These are phyloP conservation scores for Colletotrichum gloeosporioides DNA, from an alignment of 2,329 filamentous ascomycete genomes.

Conservation along the genomic window DNA sequence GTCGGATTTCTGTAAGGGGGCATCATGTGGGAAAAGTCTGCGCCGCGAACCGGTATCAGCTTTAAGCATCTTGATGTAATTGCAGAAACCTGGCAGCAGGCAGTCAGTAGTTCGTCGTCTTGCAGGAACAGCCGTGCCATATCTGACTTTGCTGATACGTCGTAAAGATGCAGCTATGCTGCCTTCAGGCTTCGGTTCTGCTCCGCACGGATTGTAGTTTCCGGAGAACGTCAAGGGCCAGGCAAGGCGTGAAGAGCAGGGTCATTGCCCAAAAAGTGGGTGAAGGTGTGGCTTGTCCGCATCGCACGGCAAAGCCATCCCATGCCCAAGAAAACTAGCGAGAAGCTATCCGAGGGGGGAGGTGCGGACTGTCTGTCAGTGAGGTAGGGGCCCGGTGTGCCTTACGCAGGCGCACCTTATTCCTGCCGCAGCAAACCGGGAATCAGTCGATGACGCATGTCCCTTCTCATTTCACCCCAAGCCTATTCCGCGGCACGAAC, in stretches of 20 bases:
- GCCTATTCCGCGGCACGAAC: conserved; percentile 5
- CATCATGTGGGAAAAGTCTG: background rate
- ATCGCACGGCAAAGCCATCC: conserved; percentile 14
- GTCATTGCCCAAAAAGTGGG: conserved; percentile 7
- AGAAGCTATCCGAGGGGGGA: background rate
- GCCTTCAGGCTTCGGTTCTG: background rate
- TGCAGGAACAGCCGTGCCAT: conserved; percentile 1
- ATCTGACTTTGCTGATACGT: background rate
- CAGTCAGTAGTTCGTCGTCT: background rate
- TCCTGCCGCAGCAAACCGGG: conserved; percentile 22
- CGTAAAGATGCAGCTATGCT: background rate
- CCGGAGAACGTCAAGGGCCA: background rate
- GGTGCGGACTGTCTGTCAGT: background rate
- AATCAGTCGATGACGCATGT: conserved; percentile 24
- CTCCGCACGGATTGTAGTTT: background rate
- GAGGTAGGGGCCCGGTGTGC: background rate
- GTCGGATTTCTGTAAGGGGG: background rate
- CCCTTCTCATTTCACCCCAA: conserved; percentile 13
- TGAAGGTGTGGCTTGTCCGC: conserved; percentile 12
- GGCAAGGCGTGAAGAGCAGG: background rate
- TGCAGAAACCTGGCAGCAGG: conserved; percentile 1
- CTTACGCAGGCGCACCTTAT: background rate
- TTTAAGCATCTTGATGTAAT: background rate
- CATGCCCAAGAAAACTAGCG: conserved; percentile 1
- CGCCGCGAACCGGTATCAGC: background rate